These are phyloP conservation scores for Malassezia sympodialis DNA, from an alignment of 1,284 basidiomycete species.

Conservation along the genomic window DNA sequence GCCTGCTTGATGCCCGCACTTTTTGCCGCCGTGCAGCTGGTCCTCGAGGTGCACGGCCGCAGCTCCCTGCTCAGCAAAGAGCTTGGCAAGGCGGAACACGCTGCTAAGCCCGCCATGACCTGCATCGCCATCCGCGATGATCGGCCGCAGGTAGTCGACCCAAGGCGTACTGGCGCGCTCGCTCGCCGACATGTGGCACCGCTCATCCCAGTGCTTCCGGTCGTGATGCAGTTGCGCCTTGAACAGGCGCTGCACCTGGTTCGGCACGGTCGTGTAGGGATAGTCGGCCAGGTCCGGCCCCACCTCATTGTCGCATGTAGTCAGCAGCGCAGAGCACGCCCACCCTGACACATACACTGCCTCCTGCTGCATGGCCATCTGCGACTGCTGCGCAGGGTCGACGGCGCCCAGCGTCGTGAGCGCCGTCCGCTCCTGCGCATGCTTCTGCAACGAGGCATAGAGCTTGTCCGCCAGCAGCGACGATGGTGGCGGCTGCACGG, in stretches of 20 bases:
- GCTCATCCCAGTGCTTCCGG: slow-evolving; percentile 53
- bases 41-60: slow-evolving; percentile 46
- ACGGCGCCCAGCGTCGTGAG: slow-evolving; percentile 50
- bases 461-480: slow-evolving; percentile 74
- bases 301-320: slow-evolving; percentile 82
- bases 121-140: slow-evolving; percentile 49
- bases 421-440: slow-evolving; percentile 55
- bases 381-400: slow-evolving; percentile 86
- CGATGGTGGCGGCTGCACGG: slow-evolving; percentile 62
- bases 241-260: slow-evolving; percentile 59
- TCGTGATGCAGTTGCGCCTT: slow-evolving; percentile 59
- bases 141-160: slow-evolving; percentile 50
- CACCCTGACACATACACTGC: slow-evolving; percentile 93
- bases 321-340: slow-evolving; percentile 65
- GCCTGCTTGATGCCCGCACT: slow-evolving; percentile 82
- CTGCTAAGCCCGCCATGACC: slow-evolving; percentile 46
- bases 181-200: slow-evolving; percentile 59
- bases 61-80: slow-evolving; percentile 51
- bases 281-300: slow-evolving; percentile 67
- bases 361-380: slow-evolving; percentile 91
- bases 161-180: slow-evolving; percentile 52
- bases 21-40: slow-evolving; percentile 48
- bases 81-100: slow-evolving; percentile 46
- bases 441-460: slow-evolving; percentile 58
- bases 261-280: slow-evolving; percentile 58